Evolutionary conservation across 208 protist species (phyloP), one percentile per base, ranked within the genome.

Genomic region (Entamoeba nuttalli): DNA sequence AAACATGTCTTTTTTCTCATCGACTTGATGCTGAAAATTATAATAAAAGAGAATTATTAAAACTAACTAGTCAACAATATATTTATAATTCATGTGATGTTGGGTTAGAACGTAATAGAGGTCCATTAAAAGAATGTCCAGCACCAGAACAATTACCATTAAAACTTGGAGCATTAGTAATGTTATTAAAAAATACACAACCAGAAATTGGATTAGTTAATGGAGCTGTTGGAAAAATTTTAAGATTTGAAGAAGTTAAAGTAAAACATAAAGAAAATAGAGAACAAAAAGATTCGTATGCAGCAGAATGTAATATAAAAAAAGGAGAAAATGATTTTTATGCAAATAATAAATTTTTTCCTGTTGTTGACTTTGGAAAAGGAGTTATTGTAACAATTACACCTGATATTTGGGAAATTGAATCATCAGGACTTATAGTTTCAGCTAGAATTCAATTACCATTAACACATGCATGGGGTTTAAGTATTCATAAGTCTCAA

Each of bases 401-500:
- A 2, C 52, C 25, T 35, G 93, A 62, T 35, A 21, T 30, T 53
- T 94, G 15, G 15, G 53, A 52, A 44, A 41, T 21, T 44, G 25
- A 69, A 48, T 7, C 5, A 48, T 2, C 19, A 53, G 93, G 53
- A 35, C 21, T 30, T 0, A 69, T 51, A 3, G 94, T 94, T 19
- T 44, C 93, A 11, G 35, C 4, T n/a, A 57, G 96, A 15, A 51
- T 5, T 5, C 97, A 97, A 95, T 55, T 99, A 19, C 98, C 98
- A 52, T 97, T 99, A 3, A 97, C 97, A n/a, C 97, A 99, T 9
- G 98, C 98, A 57, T 99, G 98, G 97, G 98, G 98, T 51, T 97
- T 99, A 94, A 98, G 98, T 11, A 98, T 99, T 93, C 98, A 99
- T 97, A 99, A 99, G 95, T 97, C 97, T 52, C 98, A 99, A 96